A percentile compares a stretch with the other conserved stretches of the same genome.
Evolutionary conservation across 768 basidiomycete species (phyloP).

Genomic region (Leccinum disarticulatum): DNA sequence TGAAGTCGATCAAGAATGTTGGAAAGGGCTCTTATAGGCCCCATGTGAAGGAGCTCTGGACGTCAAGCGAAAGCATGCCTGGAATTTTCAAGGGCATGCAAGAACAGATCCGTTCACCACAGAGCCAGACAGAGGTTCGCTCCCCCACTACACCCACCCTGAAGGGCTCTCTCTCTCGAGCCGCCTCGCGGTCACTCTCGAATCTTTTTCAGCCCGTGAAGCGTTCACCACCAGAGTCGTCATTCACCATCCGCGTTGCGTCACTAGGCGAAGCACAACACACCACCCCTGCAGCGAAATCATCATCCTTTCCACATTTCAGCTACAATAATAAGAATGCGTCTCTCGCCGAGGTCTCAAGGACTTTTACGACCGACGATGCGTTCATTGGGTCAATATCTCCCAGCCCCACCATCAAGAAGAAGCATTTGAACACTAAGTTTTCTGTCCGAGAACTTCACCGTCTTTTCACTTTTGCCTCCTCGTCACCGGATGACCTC

Average conservation of each 20-base stretch:
- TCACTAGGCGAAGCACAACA: constrained; percentile 20
- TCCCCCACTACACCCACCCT: constrained; percentile 19
- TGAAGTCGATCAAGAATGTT: constrained; percentile 47
- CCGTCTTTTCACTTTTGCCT: constrained; percentile 32
- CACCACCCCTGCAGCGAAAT: constrained; percentile 1
- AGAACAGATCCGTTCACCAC: constrained; percentile 20
- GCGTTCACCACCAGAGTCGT: constrained; percentile 29
- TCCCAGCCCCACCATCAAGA: constrained; percentile 36
- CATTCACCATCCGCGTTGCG: constrained; percentile 23
- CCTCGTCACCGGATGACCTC: constrained; percentile 18
- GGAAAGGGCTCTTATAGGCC: constrained; percentile 36
- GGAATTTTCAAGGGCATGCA: constrained; percentile 29
- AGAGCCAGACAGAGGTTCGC: constrained; percentile 13
- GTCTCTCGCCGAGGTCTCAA: constrained; percentile 17
- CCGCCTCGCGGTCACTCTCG: constrained; percentile 34
- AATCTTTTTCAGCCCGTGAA: constrained; percentile 25
- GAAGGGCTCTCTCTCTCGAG: constrained; percentile 28
- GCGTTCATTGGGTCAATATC: constrained; percentile 28
- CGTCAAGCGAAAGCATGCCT: constrained; percentile 28
- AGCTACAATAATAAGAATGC: constrained; percentile 28
- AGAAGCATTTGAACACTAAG: constrained; percentile 21
- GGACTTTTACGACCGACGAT: constrained; percentile 13
- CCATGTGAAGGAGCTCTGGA: constrained; percentile 41
- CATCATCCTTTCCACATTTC: constrained; percentile 10
- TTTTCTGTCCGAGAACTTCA: constrained; percentile 40